phyloP scores from a whole-genome alignment of 257 asterid species.

The Echites panduratus region DNA sequence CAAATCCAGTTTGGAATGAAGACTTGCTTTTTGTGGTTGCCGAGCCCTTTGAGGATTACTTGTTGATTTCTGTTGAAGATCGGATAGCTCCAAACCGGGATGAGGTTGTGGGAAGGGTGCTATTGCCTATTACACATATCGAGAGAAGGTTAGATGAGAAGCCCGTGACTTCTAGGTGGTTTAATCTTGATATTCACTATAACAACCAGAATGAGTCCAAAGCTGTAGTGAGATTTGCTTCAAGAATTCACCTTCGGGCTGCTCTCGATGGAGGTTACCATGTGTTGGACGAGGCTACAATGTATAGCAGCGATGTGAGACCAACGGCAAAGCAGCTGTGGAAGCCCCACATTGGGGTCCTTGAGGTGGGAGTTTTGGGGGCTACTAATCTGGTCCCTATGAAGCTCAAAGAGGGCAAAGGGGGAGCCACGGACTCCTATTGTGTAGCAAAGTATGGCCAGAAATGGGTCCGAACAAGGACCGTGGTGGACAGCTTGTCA shows the following conservation, averaged over 20 bases:
- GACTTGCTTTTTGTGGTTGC: slow-evolving; percentile 78
- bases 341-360: slow-evolving; percentile 86
- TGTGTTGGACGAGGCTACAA: slow-evolving; percentile 80
- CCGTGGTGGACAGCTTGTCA: slow-evolving; percentile 68
- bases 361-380: slow-evolving; percentile 79
- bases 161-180: slow-evolving; percentile 62
- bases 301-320: slow-evolving; percentile 76
- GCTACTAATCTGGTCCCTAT: slow-evolving; percentile 65
- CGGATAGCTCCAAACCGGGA: slow-evolving; percentile 57
- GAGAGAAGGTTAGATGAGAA: slow-evolving; percentile 70
- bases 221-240: slow-evolving; percentile 52
- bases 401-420: slow-evolving; percentile 81
- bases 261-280: slow-evolving; percentile 87
- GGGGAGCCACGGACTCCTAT: slow-evolving; percentile 67
- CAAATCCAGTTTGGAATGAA: slow-evolving; percentile 76
- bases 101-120: slow-evolving; percentile 57
- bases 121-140: slow-evolving; percentile 40
- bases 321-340: slow-evolving; percentile 89
- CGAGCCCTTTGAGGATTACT: slow-evolving; percentile 76
- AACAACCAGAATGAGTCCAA: slow-evolving; percentile 41
- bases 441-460: slow-evolving; percentile 84
- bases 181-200: slow-evolving; percentile 52
- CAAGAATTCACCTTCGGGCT: slow-evolving; percentile 69
- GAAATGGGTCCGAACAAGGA: slow-evolving; percentile 79
- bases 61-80: slow-evolving; percentile 60